A percentile compares a stretch with the other conserved stretches of the same genome.
Conservation (phyloP, 2,329 filamentous ascomycete genomes). For the Colletotrichum horii region DNA sequence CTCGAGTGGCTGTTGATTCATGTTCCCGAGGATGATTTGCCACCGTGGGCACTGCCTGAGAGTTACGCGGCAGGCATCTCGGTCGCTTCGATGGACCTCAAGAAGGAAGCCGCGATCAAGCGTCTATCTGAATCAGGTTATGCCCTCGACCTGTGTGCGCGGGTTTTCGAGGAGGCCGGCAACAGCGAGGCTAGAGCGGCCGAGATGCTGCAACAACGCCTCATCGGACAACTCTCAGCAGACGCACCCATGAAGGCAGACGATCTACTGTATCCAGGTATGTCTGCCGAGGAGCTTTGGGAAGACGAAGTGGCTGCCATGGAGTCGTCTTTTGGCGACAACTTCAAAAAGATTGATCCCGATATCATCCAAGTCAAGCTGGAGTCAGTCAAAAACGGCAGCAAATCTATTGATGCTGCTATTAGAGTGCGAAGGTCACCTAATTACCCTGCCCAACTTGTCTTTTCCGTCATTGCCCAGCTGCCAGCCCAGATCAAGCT, state of each 20-base stretch:
- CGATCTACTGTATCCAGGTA: constrained; percentile 15
- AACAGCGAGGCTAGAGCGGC: constrained; percentile 81
- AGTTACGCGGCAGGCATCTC: constrained; percentile 90
- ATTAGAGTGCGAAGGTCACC: constrained; percentile 74
- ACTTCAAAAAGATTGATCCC: constrained; percentile 65
- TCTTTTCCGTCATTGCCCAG: constrained; percentile 72
- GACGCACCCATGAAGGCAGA: constrained; percentile 16
- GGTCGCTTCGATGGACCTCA: constrained; percentile 82
- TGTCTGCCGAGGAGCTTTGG: constrained; percentile 71
- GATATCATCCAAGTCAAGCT: constrained; percentile 75
- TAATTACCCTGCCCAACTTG: constrained; percentile 73
- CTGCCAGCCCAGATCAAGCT: constrained; percentile 93
- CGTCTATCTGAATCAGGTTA: constrained; percentile 85
- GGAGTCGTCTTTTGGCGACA: constrained; percentile 83
- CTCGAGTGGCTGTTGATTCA: constrained; percentile 97
- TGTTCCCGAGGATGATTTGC: constrained; percentile 96
- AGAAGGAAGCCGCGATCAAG: constrained; percentile 81
- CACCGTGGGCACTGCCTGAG: constrained; percentile 88
- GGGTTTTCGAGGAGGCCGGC: constrained; percentile 71
- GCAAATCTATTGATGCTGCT: constrained; percentile 55
- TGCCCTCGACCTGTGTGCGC: constrained; percentile 80
- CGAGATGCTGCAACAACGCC: constrained; percentile 71
- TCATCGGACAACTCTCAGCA: constrained; percentile 11
- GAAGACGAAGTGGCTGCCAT: constrained; percentile 84
- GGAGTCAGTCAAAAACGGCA: constrained; percentile 57